Evolutionary conservation across 2,329 filamentous ascomycete species (phyloP).

Genomic region (Whalleya microplaca): DNA sequence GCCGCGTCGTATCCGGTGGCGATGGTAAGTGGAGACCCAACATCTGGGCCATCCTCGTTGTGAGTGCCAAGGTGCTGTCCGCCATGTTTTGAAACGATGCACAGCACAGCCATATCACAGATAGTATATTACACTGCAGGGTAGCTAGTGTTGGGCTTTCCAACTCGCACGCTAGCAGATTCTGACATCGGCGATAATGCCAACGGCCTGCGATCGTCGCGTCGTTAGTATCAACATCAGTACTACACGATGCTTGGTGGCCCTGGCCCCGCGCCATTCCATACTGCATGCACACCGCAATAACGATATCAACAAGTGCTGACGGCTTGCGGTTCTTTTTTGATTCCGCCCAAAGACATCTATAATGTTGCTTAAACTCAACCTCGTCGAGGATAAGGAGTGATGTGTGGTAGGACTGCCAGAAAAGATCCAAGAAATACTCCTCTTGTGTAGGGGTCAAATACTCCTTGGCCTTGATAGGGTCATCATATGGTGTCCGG

Average conservation of each 20-base stretch:
- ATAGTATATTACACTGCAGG: conserved; percentile 52
- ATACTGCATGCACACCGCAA: conserved; percentile 55
- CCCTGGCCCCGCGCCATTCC: conserved; percentile 37
- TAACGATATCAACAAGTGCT: conserved; percentile 53
- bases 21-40: conserved; percentile 53
- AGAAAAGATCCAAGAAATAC: conserved; percentile 50
- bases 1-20: conserved; percentile 40
- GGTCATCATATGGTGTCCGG: too few species aligned
- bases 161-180: conserved; percentile 45
- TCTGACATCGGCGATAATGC: conserved; percentile 50
- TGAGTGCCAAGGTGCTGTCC: conserved; percentile 42
- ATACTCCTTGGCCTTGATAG: conserved; percentile 30
- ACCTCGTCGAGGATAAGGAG: conserved; percentile 47
- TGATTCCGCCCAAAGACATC: conserved; percentile 42
- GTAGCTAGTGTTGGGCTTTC: conserved; percentile 51
- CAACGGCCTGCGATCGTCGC: conserved; percentile 47
- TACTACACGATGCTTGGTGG: neutral
- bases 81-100: conserved; percentile 52
- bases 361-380: conserved; percentile 47
- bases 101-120: conserved; percentile 48
- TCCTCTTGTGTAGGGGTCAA: conserved; percentile 47
- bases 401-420: conserved; percentile 48
- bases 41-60: conserved; percentile 48
- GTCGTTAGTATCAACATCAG: conserved; percentile 31
- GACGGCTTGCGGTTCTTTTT: conserved; percentile 43